Evolutionary conservation across 306 rosid genomes (phyloP).

Genomic region (Alnus glutinosa): DNA sequence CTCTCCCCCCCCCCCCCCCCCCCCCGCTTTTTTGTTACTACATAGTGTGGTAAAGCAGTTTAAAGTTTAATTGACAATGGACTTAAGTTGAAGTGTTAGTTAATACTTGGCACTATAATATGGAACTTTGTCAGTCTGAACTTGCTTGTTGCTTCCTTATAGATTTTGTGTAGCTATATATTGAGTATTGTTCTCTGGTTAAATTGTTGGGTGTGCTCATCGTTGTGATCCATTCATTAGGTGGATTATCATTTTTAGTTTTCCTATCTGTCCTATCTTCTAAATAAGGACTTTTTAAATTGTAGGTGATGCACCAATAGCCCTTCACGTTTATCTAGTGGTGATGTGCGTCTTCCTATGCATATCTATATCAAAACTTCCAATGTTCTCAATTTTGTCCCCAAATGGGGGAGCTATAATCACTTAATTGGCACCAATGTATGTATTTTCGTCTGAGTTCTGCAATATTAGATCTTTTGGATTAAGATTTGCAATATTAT

Average conservation of each 20-base stretch:
- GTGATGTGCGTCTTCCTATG: neutral
- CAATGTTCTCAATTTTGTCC: neutral
- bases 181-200: neutral
- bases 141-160: neutral
- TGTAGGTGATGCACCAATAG: conserved; percentile 18
- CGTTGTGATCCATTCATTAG: neutral
- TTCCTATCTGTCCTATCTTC: conserved; percentile 9
- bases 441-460: neutral
- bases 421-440: neutral
- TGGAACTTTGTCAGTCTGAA: neutral
- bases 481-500: neutral
- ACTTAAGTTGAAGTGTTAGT: neutral
- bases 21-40: neutral
- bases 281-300: conserved; percentile 17
- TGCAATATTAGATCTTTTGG: conserved; percentile 1
- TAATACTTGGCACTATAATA: neutral
- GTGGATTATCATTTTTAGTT: neutral
- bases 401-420: neutral
- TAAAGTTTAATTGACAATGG: neutral
- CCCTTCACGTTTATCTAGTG: conserved; percentile 15
- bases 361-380: conserved; percentile 1
- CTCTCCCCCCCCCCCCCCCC: no score
- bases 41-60: neutral
- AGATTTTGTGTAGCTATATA: neutral
- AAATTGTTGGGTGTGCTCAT: conserved; percentile 2